These are phyloP conservation scores for Magnaporthales sp. DNA, from an alignment of 2,329 filamentous ascomycete genomes.

Conservation along the genomic window DNA sequence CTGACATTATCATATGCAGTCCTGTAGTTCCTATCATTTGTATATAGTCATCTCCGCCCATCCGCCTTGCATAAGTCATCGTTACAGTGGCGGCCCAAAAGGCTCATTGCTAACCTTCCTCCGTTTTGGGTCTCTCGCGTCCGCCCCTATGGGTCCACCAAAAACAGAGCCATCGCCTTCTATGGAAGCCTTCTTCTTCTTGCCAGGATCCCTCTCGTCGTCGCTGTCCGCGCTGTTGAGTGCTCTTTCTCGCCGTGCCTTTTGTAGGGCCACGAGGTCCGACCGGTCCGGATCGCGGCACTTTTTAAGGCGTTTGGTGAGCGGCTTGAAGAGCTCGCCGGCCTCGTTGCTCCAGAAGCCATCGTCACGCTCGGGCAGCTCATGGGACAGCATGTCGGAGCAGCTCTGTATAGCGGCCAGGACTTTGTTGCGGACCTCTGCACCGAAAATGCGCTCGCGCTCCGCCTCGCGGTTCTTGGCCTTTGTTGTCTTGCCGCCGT, in stretches of 20 bases:
- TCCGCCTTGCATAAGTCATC: neutral
- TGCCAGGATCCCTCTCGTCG: constrained; percentile 7
- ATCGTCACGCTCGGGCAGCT: constrained; percentile 46
- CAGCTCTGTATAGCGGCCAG: constrained; percentile 40
- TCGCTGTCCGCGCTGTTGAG: constrained; percentile 22
- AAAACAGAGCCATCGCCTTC: constrained; percentile 37
- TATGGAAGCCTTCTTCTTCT: constrained; percentile 18
- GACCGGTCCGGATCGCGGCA: constrained; percentile 68
- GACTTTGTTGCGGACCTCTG: constrained; percentile 35
- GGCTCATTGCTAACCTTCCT: constrained; percentile 35
- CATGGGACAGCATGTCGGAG: constrained; percentile 43
- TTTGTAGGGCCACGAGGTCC: constrained; percentile 62
- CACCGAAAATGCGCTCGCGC: constrained; percentile 17
- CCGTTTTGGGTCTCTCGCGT: constrained; percentile 33
- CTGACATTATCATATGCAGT: neutral
- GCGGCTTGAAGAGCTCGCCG: constrained; percentile 41
- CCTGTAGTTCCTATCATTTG: neutral
- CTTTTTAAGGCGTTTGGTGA: constrained; percentile 61
- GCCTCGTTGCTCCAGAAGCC: constrained; percentile 44
- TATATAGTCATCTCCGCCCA: neutral
- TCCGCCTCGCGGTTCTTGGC: constrained; percentile 11
- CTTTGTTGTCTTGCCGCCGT: constrained; percentile 13
- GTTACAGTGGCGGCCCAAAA: constrained; percentile 35
- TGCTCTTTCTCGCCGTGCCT: constrained; percentile 49
- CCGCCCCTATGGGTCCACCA: constrained; percentile 23